A percentile compares a stretch with the other conserved stretches of the same genome.
Evolutionary conservation across 345 rosid genomes (phyloP).

Genomic region (Rhizophora apiculata): DNA sequence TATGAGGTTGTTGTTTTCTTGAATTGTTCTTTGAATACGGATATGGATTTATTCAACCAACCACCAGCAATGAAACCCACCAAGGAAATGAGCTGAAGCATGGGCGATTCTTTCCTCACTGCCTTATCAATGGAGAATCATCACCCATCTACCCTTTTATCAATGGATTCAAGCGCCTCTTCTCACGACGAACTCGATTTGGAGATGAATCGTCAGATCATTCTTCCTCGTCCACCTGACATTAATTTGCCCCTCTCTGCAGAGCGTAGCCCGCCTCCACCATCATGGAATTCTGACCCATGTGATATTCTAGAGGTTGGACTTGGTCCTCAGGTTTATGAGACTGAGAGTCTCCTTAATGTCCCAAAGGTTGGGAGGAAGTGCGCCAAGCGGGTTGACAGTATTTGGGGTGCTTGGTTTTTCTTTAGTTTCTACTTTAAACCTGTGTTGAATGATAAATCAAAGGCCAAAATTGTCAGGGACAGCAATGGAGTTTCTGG

Average conservation of each 20-base stretch:
- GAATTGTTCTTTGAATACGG: constrained; percentile 34
- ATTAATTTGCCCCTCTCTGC: constrained; percentile 28
- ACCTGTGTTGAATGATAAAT: constrained; percentile 26
- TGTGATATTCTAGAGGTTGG: constrained; percentile 26
- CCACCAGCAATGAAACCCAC: constrained; percentile 36
- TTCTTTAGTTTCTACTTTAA: constrained; percentile 29
- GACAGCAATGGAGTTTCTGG: constrained; percentile 19
- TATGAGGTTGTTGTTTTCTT: constrained; percentile 36
- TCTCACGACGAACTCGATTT: constrained; percentile 21
- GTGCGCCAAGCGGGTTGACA: constrained; percentile 25
- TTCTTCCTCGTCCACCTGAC: constrained; percentile 22
- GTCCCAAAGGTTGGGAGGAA: constrained; percentile 18
- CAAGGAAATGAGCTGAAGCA: constrained; percentile 21
- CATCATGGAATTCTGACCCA: constrained; percentile 19
- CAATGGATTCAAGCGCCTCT: constrained; percentile 25
- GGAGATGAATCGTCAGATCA: constrained; percentile 22
- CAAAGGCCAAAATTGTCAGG: constrained; percentile 18
- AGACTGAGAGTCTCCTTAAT: constrained; percentile 11
- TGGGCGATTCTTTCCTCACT: constrained; percentile 19
- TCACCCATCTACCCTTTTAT: constrained; percentile 23
- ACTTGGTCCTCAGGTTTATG: constrained; percentile 18
- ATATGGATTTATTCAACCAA: constrained; percentile 36
- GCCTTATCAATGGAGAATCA: constrained; percentile 27
- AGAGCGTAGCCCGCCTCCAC: constrained; percentile 27
- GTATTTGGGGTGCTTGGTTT: constrained; percentile 30